Evolutionary conservation across 352 stramenopile species (phyloP).

Genomic region (Globisporangium ultimum): DNA sequence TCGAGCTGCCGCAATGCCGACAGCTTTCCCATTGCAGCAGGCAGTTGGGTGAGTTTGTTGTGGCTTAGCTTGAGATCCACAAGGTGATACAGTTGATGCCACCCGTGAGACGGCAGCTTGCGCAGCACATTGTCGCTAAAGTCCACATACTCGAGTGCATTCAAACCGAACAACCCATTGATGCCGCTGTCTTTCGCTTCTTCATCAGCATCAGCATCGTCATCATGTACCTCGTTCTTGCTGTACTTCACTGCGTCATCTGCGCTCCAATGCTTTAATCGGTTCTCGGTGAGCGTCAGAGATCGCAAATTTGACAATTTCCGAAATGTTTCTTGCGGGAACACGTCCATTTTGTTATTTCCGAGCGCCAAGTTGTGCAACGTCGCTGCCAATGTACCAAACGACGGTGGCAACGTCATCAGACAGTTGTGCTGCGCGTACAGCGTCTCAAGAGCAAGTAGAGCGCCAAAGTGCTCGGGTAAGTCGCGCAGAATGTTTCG

Average conservation of each 20-base stretch:
- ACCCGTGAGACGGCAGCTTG: constrained; percentile 24
- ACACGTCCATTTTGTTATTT: constrained; percentile 45
- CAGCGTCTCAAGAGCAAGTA: constrained; percentile 25
- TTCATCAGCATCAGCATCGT: not conserved
- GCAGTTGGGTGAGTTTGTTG: constrained; percentile 39
- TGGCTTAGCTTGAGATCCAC: constrained; percentile 39
- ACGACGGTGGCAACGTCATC: constrained; percentile 36
- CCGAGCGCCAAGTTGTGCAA: constrained; percentile 40
- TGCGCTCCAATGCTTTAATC: constrained; percentile 31
- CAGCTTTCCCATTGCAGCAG: constrained; percentile 19
- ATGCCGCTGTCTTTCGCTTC: no score
- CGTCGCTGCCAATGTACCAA: constrained; percentile 22
- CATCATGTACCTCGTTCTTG: constrained; percentile 4
- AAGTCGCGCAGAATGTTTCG: constrained; percentile 38
- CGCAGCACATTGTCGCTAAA: constrained; percentile 41
- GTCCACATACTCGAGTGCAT: constrained; percentile 33
- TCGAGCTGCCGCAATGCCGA: constrained; percentile 34
- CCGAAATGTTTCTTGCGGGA: constrained; percentile 22
- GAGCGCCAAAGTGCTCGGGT: constrained; percentile 33
- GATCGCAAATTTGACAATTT: constrained; percentile 20
- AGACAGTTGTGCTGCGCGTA: constrained; percentile 35
- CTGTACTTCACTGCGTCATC: constrained; percentile 2
- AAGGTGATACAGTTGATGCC: constrained; percentile 22
- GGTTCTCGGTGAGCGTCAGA: constrained; percentile 45
- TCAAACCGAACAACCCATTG: constrained; percentile 28